phyloP scores from a whole-genome alignment of 1,284 basidiomycete genomes.

The Leccinum griseonigrum region DNA sequence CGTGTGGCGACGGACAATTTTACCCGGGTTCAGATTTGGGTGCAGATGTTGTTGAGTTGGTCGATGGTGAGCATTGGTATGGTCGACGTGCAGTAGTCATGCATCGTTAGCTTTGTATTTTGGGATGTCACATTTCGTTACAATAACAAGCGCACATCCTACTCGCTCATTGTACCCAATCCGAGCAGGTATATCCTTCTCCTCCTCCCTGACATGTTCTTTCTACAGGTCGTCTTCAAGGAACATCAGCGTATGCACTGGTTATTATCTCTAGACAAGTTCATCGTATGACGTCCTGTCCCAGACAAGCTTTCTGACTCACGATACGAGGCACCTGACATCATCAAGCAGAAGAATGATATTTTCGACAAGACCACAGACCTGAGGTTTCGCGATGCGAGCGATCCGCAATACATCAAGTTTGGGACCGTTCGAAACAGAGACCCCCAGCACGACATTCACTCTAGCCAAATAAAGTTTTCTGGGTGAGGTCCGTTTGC shows the following conservation, averaged over 20 bases:
- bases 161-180: too few species aligned
- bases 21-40: too few species aligned
- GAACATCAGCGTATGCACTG: conserved; percentile 33
- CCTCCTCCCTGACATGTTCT: neutral
- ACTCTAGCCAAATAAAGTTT: conserved; percentile 43
- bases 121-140: too few species aligned
- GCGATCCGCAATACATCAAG: conserved; percentile 43
- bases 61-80: too few species aligned
- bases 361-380: conserved; percentile 51
- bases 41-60: too few species aligned
- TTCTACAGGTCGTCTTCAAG: conserved; percentile 31
- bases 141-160: too few species aligned
- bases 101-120: too few species aligned
- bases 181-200: too few species aligned
- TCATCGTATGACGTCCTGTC: neutral
- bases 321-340: conserved; percentile 27
- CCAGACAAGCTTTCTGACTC: conserved; percentile 34
- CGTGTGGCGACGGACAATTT: too few species aligned
- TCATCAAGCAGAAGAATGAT: conserved; percentile 40
- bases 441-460: conserved; percentile 41
- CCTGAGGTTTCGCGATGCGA: conserved; percentile 39
- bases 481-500: conserved; percentile 32
- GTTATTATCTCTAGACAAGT: neutral
- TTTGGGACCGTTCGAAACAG: conserved; percentile 46
- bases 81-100: too few species aligned